Conservation (phyloP, 2,329 filamentous ascomycete genomes). For the Didymella lethalis region DNA sequence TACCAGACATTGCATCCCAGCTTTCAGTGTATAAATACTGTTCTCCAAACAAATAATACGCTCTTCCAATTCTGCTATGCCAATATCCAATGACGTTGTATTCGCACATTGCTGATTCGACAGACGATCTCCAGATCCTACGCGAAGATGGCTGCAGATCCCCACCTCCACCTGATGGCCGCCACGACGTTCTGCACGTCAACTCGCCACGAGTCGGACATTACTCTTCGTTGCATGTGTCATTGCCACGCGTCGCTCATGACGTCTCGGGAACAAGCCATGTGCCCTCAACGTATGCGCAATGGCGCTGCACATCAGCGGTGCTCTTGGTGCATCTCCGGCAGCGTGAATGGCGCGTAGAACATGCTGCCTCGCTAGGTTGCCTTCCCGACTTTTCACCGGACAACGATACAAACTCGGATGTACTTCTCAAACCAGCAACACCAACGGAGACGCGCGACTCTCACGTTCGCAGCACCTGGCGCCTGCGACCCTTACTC, state of each 20-base stretch:
- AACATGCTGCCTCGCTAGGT: constrained; percentile 1
- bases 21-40: constrained; percentile 25
- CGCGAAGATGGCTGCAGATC: constrained; percentile 11
- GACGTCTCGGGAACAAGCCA: constrained; percentile 16
- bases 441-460: constrained; percentile 6
- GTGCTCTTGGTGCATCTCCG: background rate
- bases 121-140: constrained; percentile 6
- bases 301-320: constrained; percentile 11
- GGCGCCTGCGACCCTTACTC: constrained; percentile 5
- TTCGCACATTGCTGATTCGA: background rate
- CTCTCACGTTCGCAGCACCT: constrained; percentile 3
- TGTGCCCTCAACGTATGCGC: constrained; percentile 8
- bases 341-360: constrained; percentile 4
- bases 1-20: constrained; percentile 25
- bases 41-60: constrained; percentile 33
- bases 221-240: constrained; percentile 19
- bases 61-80: constrained; percentile 7
- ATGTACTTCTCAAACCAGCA: constrained; percentile 2
- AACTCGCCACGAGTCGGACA: constrained; percentile 11
- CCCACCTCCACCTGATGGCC: constrained; percentile 1
- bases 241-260: constrained; percentile 30
- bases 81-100: background rate
- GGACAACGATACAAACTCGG: constrained; percentile 2
- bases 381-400: background rate
- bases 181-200: constrained; percentile 3